Base-by-base conservation (phyloP, 495 filamentous ascomycete species). In the Penicillium turbatum region DNA sequence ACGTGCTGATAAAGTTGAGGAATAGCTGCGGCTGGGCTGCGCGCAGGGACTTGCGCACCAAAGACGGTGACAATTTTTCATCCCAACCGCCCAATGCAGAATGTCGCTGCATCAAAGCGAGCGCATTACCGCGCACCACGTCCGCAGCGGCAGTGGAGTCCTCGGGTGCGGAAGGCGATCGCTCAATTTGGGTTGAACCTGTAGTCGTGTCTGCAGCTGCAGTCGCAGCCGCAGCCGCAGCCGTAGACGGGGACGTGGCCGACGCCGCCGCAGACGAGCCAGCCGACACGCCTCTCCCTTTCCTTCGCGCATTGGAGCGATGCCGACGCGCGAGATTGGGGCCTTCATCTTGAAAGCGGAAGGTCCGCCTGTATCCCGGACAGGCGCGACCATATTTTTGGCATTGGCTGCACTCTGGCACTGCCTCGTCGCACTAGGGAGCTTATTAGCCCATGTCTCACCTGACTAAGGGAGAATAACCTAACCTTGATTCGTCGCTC, bases 291-390 rank as follows among this genome's bases (percentile, higher is more conserved):
- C 47, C 47, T 17, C 50, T 55, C 13, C 36, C 41, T 40, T 38
- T 52, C 17, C 50, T 42, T 6, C 54, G 64, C 1, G 61, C 21
- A 7, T 26, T 35, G n/a, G 63, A 55, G 2, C 50, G 57, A 54
- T 71, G 66, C 42, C 63, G 57, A 7, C 59, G 54, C 13, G 60
- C 61, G 10, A 72, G 59, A 34, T 41, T 62, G 9, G 70, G 70
- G 0, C 70, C 57, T 49, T 72, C 70, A 37, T 72, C 70, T 55
- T 72, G 68, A 27, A 72, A 72, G 8, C 66, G 62, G 34, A 68
- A 71, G 16, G 60, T 64, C 29, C 68, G 66, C 30, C 59, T 55
- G 43, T 72, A 72, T 36, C 70, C 70, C 11, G 70, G 70, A 56
- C 70, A 72, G 27, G 66, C 51, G n/a, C 62, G 63, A 45, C 70